A percentile compares a stretch with the other conserved stretches of the same genome.
Conservation (phyloP, 116 monocot genomes). For the Cymodocea nodosa region DNA sequence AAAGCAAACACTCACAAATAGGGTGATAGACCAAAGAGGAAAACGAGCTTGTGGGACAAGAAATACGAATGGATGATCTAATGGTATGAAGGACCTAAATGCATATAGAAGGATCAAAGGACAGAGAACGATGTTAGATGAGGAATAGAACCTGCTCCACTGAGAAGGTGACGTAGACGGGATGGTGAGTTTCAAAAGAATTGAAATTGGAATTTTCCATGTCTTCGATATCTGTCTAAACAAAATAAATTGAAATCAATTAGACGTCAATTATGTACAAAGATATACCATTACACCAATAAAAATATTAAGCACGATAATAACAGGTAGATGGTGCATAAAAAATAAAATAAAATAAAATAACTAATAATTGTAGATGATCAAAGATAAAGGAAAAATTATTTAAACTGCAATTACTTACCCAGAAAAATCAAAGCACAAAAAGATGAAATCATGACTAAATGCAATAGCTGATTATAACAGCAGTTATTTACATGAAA, state of each 20-base stretch:
- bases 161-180: slow-evolving; percentile 44
- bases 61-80: slow-evolving; percentile 47
- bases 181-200: slow-evolving; percentile 75
- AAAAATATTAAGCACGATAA: not conserved
- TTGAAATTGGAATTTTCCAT: slow-evolving; percentile 61
- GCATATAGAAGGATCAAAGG: slow-evolving; percentile 55
- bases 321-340: not conserved
- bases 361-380: no score
- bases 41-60: slow-evolving; percentile 36
- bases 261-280: not conserved
- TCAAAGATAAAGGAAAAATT: no score
- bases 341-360: not conserved
- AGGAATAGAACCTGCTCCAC: slow-evolving; percentile 61
- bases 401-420: not conserved
- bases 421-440: not conserved
- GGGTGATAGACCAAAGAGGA: slow-evolving; percentile 58
- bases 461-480: not conserved
- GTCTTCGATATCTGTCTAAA: slow-evolving; percentile 35
- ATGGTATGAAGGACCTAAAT: slow-evolving; percentile 43
- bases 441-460: not conserved
- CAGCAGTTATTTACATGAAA: no score
- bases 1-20: slow-evolving; percentile 42
- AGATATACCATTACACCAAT: not conserved
- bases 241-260: slow-evolving; percentile 4
- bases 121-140: slow-evolving; percentile 66